These are phyloP conservation scores for Cryptosporidium canis DNA, from an alignment of 169 alveolate genomes.

Conservation along the genomic window DNA sequence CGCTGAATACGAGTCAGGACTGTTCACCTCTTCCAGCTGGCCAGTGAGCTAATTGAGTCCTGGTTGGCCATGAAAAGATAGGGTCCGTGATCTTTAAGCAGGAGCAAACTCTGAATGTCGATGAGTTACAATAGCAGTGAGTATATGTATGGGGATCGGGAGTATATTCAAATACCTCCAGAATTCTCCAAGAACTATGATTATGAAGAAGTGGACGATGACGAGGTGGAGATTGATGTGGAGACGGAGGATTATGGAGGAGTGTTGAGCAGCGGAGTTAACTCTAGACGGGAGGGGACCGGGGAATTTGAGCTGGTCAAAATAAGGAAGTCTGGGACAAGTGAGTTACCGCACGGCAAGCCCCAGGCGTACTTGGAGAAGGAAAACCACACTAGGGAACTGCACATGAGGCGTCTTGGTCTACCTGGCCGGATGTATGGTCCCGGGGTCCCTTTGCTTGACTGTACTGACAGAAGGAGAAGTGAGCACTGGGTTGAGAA, in stretches of 20 bases:
- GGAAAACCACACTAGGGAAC: not conserved
- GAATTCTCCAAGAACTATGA: not conserved
- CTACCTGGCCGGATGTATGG: not conserved
- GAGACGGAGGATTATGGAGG: not conserved
- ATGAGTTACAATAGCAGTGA: conserved; percentile 44
- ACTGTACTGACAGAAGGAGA: not conserved
- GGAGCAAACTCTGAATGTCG: not conserved
- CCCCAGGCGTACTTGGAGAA: not conserved
- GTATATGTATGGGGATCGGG: conserved; percentile 13
- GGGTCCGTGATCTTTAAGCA: not conserved
- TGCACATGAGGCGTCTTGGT: not conserved
- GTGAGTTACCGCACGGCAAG: not conserved
- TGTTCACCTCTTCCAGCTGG: too few relatives aligned
- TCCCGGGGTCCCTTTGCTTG: not conserved
- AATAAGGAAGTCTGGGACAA: not conserved
- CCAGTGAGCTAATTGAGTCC: not conserved
- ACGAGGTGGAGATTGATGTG: not conserved
- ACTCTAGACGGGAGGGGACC: not conserved
- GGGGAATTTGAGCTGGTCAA: not conserved
- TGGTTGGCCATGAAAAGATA: not conserved
- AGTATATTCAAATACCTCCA: conserved; percentile 25
- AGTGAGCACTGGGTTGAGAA: conserved; percentile 52
- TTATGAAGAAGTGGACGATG: not conserved
- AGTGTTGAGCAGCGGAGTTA: not conserved
- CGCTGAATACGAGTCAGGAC: too few relatives aligned